phyloP scores from a whole-genome alignment of 495 filamentous ascomycete genomes.

The Durotheca rogersii region DNA sequence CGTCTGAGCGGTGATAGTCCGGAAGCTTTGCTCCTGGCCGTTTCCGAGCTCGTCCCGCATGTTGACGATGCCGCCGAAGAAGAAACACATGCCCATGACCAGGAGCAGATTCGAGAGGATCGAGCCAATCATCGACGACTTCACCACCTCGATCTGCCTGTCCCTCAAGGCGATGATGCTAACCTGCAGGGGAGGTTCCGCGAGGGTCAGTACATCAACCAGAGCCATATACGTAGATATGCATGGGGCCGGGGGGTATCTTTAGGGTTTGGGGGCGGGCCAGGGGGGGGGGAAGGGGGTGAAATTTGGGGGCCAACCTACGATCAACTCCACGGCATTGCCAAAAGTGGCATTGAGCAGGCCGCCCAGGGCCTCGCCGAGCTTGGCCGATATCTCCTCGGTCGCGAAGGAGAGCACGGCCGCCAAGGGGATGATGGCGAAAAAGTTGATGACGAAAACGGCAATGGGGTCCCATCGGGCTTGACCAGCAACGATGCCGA shows the following conservation, averaged over 20 bases:
- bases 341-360: conserved; percentile 95
- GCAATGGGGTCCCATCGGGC: conserved; percentile 71
- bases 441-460: conserved; percentile 88
- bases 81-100: conserved; percentile 95
- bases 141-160: conserved; percentile 89
- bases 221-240: conserved; percentile 5
- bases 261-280: too few relatives aligned
- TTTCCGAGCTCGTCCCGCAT: conserved; percentile 43
- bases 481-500: conserved; percentile 78
- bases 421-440: conserved; percentile 92
- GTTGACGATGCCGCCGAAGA: conserved; percentile 75
- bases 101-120: conserved; percentile 95
- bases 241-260: too few relatives aligned
- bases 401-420: conserved; percentile 93
- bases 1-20: conserved; percentile 84
- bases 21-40: conserved; percentile 72
- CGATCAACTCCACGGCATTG: conserved; percentile 98
- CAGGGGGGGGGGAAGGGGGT: too few relatives aligned
- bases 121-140: conserved; percentile 95
- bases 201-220: conserved; percentile 22
- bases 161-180: conserved; percentile 87
- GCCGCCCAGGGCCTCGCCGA: conserved; percentile 89
- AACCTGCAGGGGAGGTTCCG: conserved; percentile 61
- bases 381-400: conserved; percentile 79
- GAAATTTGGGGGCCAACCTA: conserved; percentile 52